phyloP scores from a whole-genome alignment of 2,329 filamentous ascomycete species.

The Penicillium sp. region DNA sequence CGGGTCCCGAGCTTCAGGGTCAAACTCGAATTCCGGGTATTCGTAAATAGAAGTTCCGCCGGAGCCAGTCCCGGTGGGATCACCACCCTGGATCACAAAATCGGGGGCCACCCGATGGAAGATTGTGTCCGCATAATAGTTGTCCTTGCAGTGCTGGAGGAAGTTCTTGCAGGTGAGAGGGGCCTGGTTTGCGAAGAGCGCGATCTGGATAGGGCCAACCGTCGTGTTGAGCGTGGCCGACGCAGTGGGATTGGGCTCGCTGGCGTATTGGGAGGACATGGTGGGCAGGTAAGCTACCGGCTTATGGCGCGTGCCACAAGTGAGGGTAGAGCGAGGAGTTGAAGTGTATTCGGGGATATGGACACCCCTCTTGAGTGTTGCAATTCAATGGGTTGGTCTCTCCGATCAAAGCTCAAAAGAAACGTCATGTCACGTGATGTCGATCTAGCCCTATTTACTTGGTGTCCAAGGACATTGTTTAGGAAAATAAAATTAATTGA shows the following conservation, averaged over 20 bases:
- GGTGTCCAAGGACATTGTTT: background rate
- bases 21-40: conserved; percentile 60
- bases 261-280: conserved; percentile 91
- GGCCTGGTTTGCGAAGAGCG: conserved; percentile 92
- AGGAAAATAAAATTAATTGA: background rate
- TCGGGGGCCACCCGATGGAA: conserved; percentile 91
- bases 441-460: background rate
- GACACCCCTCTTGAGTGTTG: background rate
- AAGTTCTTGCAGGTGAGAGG: conserved; percentile 93
- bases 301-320: background rate
- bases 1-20: conserved; percentile 50
- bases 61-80: conserved; percentile 87
- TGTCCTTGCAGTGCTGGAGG: conserved; percentile 88
- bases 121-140: conserved; percentile 89
- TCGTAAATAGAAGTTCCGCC: conserved; percentile 93
- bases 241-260: conserved; percentile 90
- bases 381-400: background rate
- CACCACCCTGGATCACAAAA: conserved; percentile 92
- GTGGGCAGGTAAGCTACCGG: conserved; percentile 7
- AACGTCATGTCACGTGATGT: conserved; percentile 27
- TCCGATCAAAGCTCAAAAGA: conserved; percentile 14
- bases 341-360: background rate
- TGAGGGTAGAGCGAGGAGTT: background rate
- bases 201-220: conserved; percentile 81
- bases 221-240: conserved; percentile 91